These are phyloP conservation scores for Gypsophila paniculata DNA, from an alignment of 179 eudicot species.

Conservation along the genomic window DNA sequence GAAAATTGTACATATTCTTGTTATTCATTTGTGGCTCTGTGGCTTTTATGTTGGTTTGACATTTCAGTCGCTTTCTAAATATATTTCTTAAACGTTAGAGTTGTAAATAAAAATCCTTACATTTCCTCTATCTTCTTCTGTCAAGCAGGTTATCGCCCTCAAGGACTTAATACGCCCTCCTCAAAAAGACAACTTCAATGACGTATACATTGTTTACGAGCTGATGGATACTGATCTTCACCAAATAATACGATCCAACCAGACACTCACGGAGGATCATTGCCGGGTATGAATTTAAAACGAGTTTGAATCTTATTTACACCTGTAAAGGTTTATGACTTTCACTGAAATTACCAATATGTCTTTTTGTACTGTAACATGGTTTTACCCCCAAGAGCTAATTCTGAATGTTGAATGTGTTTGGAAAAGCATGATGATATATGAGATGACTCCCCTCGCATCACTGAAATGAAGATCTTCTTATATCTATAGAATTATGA, in stretches of 20 bases:
- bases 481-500: background rate
- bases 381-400: background rate
- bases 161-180: conserved; percentile 80
- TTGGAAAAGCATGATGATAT: background rate
- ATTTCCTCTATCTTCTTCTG: background rate
- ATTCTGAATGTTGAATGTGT: background rate
- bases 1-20: conserved; percentile 1
- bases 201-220: conserved; percentile 79
- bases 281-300: conserved; percentile 58
- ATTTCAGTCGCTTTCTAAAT: background rate
- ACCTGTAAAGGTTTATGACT: background rate
- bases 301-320: conserved; percentile 11
- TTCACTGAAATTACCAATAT: background rate
- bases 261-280: conserved; percentile 70
- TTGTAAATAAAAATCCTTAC: conserved; percentile 7
- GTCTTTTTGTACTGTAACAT: background rate
- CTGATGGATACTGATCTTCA: conserved; percentile 94
- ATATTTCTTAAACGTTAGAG: background rate
- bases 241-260: conserved; percentile 74
- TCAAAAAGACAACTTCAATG: conserved; percentile 68
- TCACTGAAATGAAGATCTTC: background rate
- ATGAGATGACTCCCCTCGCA: background rate
- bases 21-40: background rate
- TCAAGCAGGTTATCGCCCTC: conserved; percentile 58
- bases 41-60: background rate